Evolutionary conservation across 208 protist species (phyloP), one percentile per base, ranked within the genome.

Genomic region (Strigomonas galati): DNA sequence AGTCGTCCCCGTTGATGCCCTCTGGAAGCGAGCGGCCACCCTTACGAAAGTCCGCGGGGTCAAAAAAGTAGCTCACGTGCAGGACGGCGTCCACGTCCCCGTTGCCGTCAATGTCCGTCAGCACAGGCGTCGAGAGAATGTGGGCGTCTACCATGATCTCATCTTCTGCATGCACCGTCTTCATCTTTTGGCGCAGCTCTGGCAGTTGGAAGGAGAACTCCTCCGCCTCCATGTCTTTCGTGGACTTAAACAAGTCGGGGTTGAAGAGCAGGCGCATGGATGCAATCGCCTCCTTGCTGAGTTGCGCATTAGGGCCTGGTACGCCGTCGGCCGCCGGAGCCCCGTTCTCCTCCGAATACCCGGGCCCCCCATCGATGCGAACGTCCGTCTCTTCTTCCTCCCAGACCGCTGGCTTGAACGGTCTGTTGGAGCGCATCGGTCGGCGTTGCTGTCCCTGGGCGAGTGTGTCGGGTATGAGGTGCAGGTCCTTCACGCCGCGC

Each of bases 1-100:
- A 97, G 46, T 97, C 85, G 32, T 72, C 51, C 4, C 14, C 0
- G 26, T 74, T 66, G 1, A 91, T 67, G 6, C 43, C 21, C 44
- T 56, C 69, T n/a, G 65, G 37, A 30, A 65, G 61, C 46, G 62
- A 51, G 21, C 24, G 21, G 6, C 65, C 74, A 15, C 24, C 74
- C 61, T 31, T 61, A 0, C 44, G 61, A 27, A 60, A 51, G 30
- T 56, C 74, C 71, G 71, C 85, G 69, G 28, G 71, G 65, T 97
- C 86, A 65, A 91, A 97, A 59, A 85, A 97, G 67, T 97, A 98
- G 32, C 89, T 96, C 19, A 97, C 81, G 43, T 97, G 78, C 6
- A 97, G 43, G 4, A 98, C 79, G 56, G 97, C 70, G 35, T 98
- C 93, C 12, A 89, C 57, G 48, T 81, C 69, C 21, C 89, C 88